Evolutionary conservation across 2,329 filamentous ascomycete genomes (phyloP), one percentile per base, ranked within the genome.

Genomic region (Stemphylium vesicarium): DNA sequence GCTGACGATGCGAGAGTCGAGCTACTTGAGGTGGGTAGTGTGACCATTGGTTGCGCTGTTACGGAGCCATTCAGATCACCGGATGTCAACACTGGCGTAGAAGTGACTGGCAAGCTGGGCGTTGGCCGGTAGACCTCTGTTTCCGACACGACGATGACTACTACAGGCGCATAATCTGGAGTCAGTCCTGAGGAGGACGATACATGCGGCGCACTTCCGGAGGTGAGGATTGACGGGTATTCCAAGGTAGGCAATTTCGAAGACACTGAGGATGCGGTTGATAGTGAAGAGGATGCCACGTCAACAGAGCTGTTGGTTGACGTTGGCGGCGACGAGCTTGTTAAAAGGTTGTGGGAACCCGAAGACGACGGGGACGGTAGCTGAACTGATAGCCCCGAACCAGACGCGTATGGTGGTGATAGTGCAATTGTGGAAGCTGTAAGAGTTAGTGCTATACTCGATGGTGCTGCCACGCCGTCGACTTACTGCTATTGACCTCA

Each of bases 341-440:
- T 52, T 7, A 40, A 13, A 26, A 26, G 26, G 26, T 33, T 35
- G 16, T 58, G 53, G 5, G 42, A 22, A 12, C 31, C 44, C 13
- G 44, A 56, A 13, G 35, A 39, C 7, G 59, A 59, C 8, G 11
- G 9, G 20, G 12, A 33, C 11, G 26, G 32, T 36, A 37, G 15
- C 11, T 16, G 20, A 18, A 22, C 15, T n/a, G 52, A 16, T 20
- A 51, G 18, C n/a, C 43, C 56, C 41, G 54, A 32, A 22, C 57
- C 53, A 51, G 58, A 57, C n/a, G 40, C 13, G 48, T 61, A 61
- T 37, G 61, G 62, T 15, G 51, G 61, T 15, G 48, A 52, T n/a
- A 55, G 47, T 18, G 35, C 48, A 18, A 57, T 44, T 20, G 43
- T 39, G 4, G 57, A 48, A 59, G 60, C 60, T 62, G 40, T 11